Evolutionary conservation across 2,329 filamentous ascomycete genomes (phyloP).

Genomic region (Xylariaceae sp.): DNA sequence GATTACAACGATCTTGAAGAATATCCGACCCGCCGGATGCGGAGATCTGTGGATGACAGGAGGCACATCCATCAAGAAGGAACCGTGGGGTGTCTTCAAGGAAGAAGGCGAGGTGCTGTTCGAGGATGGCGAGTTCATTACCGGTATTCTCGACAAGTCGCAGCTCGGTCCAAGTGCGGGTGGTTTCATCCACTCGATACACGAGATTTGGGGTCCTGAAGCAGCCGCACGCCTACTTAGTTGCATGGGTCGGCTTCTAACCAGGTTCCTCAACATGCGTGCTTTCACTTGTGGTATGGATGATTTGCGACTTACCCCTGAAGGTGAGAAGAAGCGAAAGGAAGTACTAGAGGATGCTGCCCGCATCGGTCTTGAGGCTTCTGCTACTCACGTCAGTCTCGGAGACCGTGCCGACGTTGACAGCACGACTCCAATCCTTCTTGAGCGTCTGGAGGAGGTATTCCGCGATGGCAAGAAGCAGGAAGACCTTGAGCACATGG

Average conservation of each 20-base stretch:
- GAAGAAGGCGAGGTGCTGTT: conserved; percentile 82
- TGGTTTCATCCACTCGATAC: conserved; percentile 84
- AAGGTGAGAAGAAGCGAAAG: conserved; percentile 68
- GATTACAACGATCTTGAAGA: conserved; percentile 86
- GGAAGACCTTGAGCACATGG: conserved; percentile 79
- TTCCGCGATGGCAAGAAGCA: conserved; percentile 88
- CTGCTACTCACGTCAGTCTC: conserved; percentile 82
- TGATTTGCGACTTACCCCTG: conserved; percentile 76
- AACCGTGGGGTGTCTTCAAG: conserved; percentile 67
- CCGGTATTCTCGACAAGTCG: conserved; percentile 90
- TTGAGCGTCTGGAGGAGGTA: conserved; percentile 78
- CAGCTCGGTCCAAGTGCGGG: conserved; percentile 85
- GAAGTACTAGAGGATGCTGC: conserved; percentile 63
- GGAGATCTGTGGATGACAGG: conserved; percentile 74
- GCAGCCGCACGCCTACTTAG: conserved; percentile 83
- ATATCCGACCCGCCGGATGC: conserved; percentile 74
- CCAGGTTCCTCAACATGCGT: conserved; percentile 84
- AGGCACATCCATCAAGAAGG: conserved; percentile 70
- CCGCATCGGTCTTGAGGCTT: conserved; percentile 69
- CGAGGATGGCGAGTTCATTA: conserved; percentile 79
- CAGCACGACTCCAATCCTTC: conserved; percentile 64
- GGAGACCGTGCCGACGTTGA: conserved; percentile 50
- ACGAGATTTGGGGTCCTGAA: conserved; percentile 87
- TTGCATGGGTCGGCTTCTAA: conserved; percentile 82
- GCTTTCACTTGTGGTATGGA: conserved; percentile 98